phyloP scores from a whole-genome alignment of 169 alveolate species.

The Eimeria praecox region DNA sequence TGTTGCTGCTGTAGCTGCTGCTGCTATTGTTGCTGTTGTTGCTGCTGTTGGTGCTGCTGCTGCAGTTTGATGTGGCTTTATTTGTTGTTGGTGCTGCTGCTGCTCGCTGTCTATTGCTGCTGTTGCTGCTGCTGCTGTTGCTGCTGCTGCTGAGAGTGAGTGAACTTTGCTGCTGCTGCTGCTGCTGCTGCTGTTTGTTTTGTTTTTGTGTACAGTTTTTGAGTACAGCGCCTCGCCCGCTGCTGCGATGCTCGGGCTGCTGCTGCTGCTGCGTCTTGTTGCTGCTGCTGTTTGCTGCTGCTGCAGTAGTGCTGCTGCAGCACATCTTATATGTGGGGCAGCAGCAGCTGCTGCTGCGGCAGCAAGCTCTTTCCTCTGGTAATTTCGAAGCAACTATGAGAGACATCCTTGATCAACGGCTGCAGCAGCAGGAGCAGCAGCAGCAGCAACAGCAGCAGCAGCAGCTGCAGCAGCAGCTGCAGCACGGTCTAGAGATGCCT shows the following conservation, averaged over 20 bases:
- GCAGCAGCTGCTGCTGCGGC: constrained; percentile 51
- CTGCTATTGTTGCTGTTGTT: not conserved
- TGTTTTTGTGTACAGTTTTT: not conserved
- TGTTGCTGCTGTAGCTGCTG: not conserved
- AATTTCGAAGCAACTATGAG: constrained; percentile 8
- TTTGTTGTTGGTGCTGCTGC: too few relatives aligned
- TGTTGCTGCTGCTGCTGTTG: not conserved
- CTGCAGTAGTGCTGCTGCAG: constrained; percentile 1
- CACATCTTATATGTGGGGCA: constrained; percentile 31
- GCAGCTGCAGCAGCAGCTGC: too few relatives aligned
- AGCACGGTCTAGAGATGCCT: too few relatives aligned
- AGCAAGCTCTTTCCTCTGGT: constrained; percentile 38
- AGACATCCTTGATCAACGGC: constrained; percentile 2
- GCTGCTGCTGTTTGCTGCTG: constrained; percentile 23
- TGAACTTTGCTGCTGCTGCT: too few relatives aligned
- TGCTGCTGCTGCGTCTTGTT: constrained; percentile 39
- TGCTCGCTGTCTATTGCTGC: not conserved
- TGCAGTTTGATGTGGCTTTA: too few relatives aligned
- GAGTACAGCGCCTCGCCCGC: not conserved
- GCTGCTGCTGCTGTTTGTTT: not conserved
- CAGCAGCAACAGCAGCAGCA: constrained; percentile 50
- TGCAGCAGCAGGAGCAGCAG: constrained; percentile 58
- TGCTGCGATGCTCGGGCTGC: constrained; percentile 21
- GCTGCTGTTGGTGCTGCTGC: not conserved
- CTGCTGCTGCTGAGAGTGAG: not conserved